Conservation (phyloP, 2,329 filamentous ascomycete genomes). For the Fusarium multiceps region DNA sequence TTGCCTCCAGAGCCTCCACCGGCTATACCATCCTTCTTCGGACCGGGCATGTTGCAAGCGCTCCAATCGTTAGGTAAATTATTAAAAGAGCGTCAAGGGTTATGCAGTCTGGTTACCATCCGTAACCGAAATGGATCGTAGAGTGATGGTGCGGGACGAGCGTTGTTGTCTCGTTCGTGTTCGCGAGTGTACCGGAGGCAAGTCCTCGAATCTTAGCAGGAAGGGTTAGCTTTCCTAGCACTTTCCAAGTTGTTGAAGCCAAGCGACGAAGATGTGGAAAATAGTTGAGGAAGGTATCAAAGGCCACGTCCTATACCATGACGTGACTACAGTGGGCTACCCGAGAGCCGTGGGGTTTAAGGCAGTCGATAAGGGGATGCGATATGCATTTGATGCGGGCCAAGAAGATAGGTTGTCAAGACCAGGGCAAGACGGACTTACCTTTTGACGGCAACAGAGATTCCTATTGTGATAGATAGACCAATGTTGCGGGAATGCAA, state of each 20-base stretch:
- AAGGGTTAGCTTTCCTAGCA: constrained; percentile 21
- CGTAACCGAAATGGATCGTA: constrained; percentile 34
- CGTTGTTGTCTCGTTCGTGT: constrained; percentile 18
- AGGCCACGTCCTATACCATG: constrained; percentile 42
- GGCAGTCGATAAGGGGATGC: constrained; percentile 25
- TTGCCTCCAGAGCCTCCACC: constrained; percentile 48
- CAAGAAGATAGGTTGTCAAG: constrained; percentile 6
- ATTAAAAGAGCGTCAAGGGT: constrained; percentile 40
- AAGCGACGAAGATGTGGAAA: neutral
- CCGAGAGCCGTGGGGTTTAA: constrained; percentile 27
- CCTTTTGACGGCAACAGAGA: constrained; percentile 25
- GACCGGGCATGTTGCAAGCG: constrained; percentile 51
- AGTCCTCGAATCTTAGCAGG: constrained; percentile 19
- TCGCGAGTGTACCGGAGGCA: constrained; percentile 29
- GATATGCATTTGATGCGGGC: constrained; percentile 1
- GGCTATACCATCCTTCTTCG: constrained; percentile 54
- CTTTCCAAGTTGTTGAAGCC: constrained; percentile 3
- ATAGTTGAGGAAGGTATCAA: constrained; percentile 19
- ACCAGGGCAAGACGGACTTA: constrained; percentile 29
- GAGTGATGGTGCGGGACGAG: constrained; percentile 32
- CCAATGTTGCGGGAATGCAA: constrained; percentile 14
- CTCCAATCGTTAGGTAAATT: constrained; percentile 39
- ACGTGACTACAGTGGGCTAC: constrained; percentile 38
- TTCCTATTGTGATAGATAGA: constrained; percentile 31
- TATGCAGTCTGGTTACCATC: constrained; percentile 42